Evolutionary conservation across 2,329 filamentous ascomycete species (phyloP), one percentile per base, ranked within the genome.

Genomic region (Annulohypoxylon truncatum): DNA sequence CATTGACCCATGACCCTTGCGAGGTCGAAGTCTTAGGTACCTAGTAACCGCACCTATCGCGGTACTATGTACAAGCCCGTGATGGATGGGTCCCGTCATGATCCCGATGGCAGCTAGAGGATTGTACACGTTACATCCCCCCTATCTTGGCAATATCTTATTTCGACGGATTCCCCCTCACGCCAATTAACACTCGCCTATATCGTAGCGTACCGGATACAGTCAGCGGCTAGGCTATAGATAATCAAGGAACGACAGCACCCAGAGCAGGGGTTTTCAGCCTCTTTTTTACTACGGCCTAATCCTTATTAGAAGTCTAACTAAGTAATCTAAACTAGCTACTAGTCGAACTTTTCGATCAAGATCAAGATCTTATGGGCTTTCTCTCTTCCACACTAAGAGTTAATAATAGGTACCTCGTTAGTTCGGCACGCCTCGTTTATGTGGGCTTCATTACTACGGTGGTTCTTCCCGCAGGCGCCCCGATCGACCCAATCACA

Each of bases 241-340:
- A 33, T 51, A 63, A 69, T 48, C 66, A 69, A 61, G 63, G 53
- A 64, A 69, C 57, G 31, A 53, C 10, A 29, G n/a, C 10, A 55
- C 47, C 40, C 7, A 24, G 18, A 28, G 29, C 54, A 42, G 59
- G 64, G 55, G 13, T 58, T 51, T 59, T 69, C 64, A 69, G 67
- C 67, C 67, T 67, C 62, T 54, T 33, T 35, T 28, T 35, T 22
- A 31, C 52, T 57, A 7, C 7, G n/a, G 57, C 54, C 51, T 28
- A 40, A 31, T 52, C 35, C 50, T 38, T 42, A 42, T 20, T 22
- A 22, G 33, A 31, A 44, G 51, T 33, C 35, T 60, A 53, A 68
- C 55, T 60, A 57, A 68, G 53, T 40, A 28, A 28, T 9, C 33
- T 31, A 57, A 57, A 3, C 13, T 50, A 68, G 59, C 48, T 31